Conservation (phyloP, 371 early-diverging fungal species). For the Capillidium rhysosporum region DNA sequence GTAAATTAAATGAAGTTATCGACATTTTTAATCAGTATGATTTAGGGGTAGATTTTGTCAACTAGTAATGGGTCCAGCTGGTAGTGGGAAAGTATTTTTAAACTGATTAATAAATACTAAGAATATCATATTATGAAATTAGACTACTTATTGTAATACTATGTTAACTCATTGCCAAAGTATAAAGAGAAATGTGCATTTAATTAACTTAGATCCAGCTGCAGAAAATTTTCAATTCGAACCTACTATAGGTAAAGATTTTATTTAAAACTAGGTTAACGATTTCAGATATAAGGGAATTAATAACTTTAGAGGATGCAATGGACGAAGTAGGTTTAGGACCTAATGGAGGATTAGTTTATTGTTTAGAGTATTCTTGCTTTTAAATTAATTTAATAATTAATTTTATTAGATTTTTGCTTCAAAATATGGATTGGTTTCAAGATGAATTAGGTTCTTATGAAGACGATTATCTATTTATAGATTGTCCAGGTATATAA, state of each 20-base stretch:
- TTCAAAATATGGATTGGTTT: constrained; percentile 91
- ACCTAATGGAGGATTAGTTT: constrained; percentile 97
- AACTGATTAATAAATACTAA: background rate
- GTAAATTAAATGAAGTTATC: no score
- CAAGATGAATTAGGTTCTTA: constrained; percentile 79
- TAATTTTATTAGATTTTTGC: constrained; percentile 29
- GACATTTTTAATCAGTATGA: background rate
- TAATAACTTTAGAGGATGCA: constrained; percentile 92
- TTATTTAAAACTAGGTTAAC: background rate
- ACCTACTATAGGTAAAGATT: constrained; percentile 47
- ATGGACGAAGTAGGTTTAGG: constrained; percentile 96
- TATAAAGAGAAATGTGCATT: constrained; percentile 59
- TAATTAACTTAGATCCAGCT: constrained; percentile 98
- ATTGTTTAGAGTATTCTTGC: constrained; percentile 65
- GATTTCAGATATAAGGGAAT: constrained; percentile 73
- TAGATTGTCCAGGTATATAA: constrained; percentile 88
- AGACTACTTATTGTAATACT: constrained; percentile 92
- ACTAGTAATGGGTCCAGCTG: constrained; percentile 97
- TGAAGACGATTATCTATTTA: constrained; percentile 88
- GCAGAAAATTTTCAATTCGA: constrained; percentile 85
- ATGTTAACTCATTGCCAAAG: constrained; percentile 80
- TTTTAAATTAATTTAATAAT: background rate
- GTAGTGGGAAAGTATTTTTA: constrained; percentile 65
- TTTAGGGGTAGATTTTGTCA: constrained; percentile 70
- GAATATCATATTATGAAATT: background rate